These are phyloP conservation scores for Diospyros kaki DNA, from an alignment of 148 eudicot genomes.

Conservation along the genomic window DNA sequence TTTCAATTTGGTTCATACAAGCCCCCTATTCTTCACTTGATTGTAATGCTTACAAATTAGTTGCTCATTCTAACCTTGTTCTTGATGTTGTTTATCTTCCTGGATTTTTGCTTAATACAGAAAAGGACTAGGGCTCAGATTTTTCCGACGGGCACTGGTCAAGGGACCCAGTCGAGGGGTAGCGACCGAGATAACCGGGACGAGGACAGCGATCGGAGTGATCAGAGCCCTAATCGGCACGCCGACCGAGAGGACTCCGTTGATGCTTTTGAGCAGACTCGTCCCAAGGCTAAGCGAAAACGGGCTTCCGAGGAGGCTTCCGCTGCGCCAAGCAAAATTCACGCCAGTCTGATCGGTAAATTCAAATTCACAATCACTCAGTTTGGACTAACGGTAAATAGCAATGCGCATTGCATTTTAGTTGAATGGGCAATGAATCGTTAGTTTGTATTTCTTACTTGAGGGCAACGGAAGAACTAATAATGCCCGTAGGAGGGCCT, in stretches of 20 bases:
- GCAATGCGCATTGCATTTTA: no score
- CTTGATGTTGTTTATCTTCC: not conserved
- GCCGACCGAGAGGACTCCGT: conserved; percentile 46
- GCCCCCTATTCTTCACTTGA: not conserved
- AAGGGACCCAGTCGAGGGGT: conserved; percentile 15
- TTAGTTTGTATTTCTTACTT: conserved; percentile 2
- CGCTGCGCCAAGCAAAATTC: conserved; percentile 14
- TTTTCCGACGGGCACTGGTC: conserved; percentile 11
- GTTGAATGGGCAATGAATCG: not conserved
- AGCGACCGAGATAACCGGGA: conserved; percentile 1
- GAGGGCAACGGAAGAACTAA: not conserved
- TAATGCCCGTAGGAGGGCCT: not conserved
- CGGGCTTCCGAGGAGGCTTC: conserved; percentile 43
- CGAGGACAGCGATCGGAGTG: conserved; percentile 16
- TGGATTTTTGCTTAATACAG: conserved; percentile 32
- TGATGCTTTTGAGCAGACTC: conserved; percentile 67
- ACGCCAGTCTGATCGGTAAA: conserved; percentile 60
- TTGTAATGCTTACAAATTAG: not conserved
- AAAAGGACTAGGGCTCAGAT: conserved; percentile 56
- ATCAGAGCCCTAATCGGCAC: conserved; percentile 35
- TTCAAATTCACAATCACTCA: conserved; percentile 2
- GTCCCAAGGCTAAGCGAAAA: conserved; percentile 52
- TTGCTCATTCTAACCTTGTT: no score
- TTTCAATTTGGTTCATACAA: not conserved
- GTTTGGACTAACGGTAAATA: not conserved